Percentiles rank a stretch among this genome's conserved stretches.
Conservation (phyloP, 2,329 filamentous ascomycete genomes). For the Diaporthe ilicicola region DNA sequence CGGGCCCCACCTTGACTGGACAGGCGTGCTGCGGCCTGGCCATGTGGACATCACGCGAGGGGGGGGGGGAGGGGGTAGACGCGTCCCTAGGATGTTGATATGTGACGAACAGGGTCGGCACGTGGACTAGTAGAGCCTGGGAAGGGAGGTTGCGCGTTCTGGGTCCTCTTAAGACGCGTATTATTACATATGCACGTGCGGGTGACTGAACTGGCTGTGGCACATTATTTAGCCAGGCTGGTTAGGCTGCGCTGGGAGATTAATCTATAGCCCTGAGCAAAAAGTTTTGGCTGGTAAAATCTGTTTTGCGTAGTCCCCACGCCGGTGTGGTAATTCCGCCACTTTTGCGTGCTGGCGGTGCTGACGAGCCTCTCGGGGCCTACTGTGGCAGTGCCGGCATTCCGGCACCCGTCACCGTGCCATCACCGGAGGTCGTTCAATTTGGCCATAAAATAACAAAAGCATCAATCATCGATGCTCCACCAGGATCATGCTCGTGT, state of each 20-base stretch:
- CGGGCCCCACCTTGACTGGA: not conserved
- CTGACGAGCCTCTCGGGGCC: not conserved
- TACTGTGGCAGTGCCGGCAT: not conserved
- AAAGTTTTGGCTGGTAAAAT: too few species aligned
- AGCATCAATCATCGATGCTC: not conserved
- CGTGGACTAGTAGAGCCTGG: not conserved
- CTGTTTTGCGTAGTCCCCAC: not conserved
- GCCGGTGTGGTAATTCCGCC: not conserved
- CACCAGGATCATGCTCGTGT: too few species aligned
- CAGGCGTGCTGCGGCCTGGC: not conserved
- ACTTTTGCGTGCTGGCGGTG: not conserved
- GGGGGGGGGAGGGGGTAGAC: not conserved
- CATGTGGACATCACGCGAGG: not conserved
- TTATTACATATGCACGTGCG: not conserved
- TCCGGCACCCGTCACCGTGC: not conserved
- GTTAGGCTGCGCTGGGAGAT: not conserved
- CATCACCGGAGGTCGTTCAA: not conserved
- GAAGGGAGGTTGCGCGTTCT: not conserved
- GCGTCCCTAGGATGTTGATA: not conserved
- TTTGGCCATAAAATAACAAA: not conserved
- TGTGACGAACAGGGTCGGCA: not conserved
- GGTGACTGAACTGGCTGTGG: not conserved
- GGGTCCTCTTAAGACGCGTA: not conserved
- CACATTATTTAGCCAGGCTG: not conserved
- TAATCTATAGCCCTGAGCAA: not conserved